Evolutionary conservation across 2,329 filamentous ascomycete genomes (phyloP), one percentile per base, ranked within the genome.

Genomic region (Fusarium penzigii): DNA sequence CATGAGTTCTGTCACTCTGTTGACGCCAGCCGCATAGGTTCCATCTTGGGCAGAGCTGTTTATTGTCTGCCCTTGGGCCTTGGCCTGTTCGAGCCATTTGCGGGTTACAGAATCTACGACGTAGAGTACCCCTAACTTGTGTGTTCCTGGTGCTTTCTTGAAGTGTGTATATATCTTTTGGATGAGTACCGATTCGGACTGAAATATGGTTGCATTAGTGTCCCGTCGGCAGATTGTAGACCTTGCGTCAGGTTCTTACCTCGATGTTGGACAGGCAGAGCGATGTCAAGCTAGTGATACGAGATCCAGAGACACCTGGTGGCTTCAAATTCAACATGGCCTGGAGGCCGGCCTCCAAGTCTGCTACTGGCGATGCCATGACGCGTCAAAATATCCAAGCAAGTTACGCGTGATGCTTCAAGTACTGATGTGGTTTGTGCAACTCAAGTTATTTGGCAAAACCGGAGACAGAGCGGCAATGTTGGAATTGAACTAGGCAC

Each of bases 91-190:
- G 79, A 96, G 86, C 93, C 94, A 99, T 79, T 95, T 93, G 76
- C 94, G 91, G 74, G 92, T 93, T 84, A 99, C 92, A 80, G 93
- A 96, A 83, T 99, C 94, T 92, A 99, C 90, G 78, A 97, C 92
- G 87, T 99, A 99, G 78, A 99, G 87, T 70, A 97, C 92, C 77
- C 94, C 94, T 74, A 99, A 84, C 78, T 99, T 99, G 84, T 99
- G 93, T 72, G 92, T 96, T 71, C 86, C 86, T 55, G 91, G 90
- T 63, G 92, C 88, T 75, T 94, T 96, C 76, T 95, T 96, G 82
- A 97, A 95, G 70, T 97, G 92, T 62, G 92, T 95, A 77, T 90
- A 96, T 68, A 99, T 88, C 73, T 96, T 97, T 73, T 96, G 92
- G 66, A 97, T 90, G 69, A 99, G 86, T 65, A 92, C 86, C 49